A percentile compares a stretch with the other conserved stretches of the same genome.
Evolutionary conservation across 2,329 filamentous ascomycete genomes (phyloP).

Genomic region (Alternaria arbusti): DNA sequence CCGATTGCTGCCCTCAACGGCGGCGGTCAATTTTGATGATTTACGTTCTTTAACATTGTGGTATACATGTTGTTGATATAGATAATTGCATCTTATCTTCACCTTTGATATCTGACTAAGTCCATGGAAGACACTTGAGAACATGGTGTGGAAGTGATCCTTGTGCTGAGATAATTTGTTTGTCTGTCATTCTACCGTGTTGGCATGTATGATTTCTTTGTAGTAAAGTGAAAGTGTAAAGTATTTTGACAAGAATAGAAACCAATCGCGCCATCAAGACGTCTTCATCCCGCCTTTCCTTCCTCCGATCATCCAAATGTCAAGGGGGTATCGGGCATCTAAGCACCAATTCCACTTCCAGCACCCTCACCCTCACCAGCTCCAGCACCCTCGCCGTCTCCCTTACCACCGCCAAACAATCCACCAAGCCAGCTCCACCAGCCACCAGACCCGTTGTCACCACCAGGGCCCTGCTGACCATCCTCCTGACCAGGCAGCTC

Average conservation of each 20-base stretch:
- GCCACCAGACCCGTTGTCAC: constrained; percentile 2
- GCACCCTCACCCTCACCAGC: background rate
- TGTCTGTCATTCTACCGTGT: background rate
- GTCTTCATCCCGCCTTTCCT: background rate
- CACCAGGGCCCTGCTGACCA: background rate
- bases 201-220: background rate
- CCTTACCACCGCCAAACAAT: constrained; percentile 9
- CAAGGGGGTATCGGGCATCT: background rate
- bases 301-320: background rate
- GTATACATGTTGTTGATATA: background rate
- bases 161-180: background rate
- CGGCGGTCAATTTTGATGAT: constrained; percentile 21
- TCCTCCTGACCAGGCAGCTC: background rate
- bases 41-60: constrained; percentile 1
- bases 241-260: background rate
- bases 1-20: constrained; percentile 39
- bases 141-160: background rate
- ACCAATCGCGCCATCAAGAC: background rate
- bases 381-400: background rate
- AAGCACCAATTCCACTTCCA: background rate
- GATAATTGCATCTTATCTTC: background rate
- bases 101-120: background rate
- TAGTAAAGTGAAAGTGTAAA: background rate
- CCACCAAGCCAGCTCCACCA: constrained; percentile 14
- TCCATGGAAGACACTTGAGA: background rate